Percentiles rank a stretch among this genome's conserved stretches.
Evolutionary conservation across 192 early-diverging fungal genomes (phyloP).

Genomic region (Backusella psychrophila): DNA sequence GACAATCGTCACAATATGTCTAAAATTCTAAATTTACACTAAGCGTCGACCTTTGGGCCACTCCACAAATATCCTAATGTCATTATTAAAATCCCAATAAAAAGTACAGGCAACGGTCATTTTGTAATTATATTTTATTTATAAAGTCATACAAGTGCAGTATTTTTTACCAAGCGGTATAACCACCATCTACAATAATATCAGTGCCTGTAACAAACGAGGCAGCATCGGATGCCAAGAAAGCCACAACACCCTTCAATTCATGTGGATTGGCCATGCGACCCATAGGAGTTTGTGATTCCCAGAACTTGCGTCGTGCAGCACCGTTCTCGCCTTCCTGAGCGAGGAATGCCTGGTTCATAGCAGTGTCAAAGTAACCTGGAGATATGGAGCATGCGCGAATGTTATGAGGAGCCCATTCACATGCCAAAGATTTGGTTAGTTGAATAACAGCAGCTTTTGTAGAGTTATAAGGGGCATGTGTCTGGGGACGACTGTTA

Average conservation of each 20-base stretch:
- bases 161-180: conserved; percentile 8
- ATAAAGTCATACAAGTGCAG: not conserved
- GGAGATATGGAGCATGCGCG: conserved; percentile 39
- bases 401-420: conserved; percentile 41
- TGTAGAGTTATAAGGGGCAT: conserved; percentile 45
- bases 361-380: conserved; percentile 40
- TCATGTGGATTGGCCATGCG: conserved; percentile 33
- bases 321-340: conserved; percentile 24
- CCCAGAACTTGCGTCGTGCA: conserved; percentile 15
- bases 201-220: conserved; percentile 53
- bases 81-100: too few species aligned
- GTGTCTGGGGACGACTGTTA: conserved; percentile 34
- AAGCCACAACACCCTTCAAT: conserved; percentile 43
- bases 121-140: not conserved
- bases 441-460: conserved; percentile 42
- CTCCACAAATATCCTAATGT: too few species aligned
- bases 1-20: too few species aligned
- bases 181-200: conserved; percentile 35
- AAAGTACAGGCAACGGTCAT: not conserved
- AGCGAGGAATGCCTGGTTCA: conserved; percentile 25
- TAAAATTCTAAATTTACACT: too few species aligned
- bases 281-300: conserved; percentile 20
- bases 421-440: conserved; percentile 43
- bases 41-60: too few species aligned
- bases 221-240: conserved; percentile 61